These are phyloP conservation scores for Phragmites australis DNA, from an alignment of 176 grass and related monocot species.

Conservation along the genomic window DNA sequence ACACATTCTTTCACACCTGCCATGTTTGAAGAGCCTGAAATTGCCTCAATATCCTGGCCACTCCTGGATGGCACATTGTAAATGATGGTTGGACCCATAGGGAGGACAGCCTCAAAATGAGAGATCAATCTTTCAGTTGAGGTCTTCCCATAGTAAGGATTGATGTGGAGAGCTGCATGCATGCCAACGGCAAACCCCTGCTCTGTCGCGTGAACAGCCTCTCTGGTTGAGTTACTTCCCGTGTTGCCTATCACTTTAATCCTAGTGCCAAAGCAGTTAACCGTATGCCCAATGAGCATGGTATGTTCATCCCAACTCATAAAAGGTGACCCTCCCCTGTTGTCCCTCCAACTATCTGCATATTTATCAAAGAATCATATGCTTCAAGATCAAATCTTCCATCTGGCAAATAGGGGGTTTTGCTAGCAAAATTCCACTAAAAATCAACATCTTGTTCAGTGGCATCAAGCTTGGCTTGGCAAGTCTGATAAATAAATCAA, in stretches of 20 bases:
- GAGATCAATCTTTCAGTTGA: constrained; percentile 66
- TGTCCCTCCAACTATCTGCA: constrained; percentile 91
- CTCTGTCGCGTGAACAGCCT: constrained; percentile 87
- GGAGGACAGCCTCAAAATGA: constrained; percentile 78
- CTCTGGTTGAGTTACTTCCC: constrained; percentile 89
- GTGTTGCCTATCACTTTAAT: constrained; percentile 98
- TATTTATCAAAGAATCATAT: constrained; percentile 78
- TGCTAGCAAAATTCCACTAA: constrained; percentile 20
- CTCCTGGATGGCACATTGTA: constrained; percentile 82
- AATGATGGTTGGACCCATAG: constrained; percentile 84
- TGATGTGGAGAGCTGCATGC: constrained; percentile 96
- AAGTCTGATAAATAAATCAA: neutral
- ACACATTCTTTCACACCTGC: constrained; percentile 86
- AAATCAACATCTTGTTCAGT: neutral
- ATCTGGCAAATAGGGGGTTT: constrained; percentile 96
- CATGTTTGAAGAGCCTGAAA: constrained; percentile 64
- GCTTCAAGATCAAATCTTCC: constrained; percentile 98
- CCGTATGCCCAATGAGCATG: constrained; percentile 95
- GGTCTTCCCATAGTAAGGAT: constrained; percentile 96
- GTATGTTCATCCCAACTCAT: constrained; percentile 99
- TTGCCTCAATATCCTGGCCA: constrained; percentile 63
- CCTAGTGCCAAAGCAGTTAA: constrained; percentile 90
- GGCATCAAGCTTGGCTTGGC: neutral
- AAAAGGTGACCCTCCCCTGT: constrained; percentile 90
- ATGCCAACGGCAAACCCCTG: constrained; percentile 90